phyloP scores from a whole-genome alignment of 2,329 filamentous ascomycete genomes.

The Aureobasidium sp. region DNA sequence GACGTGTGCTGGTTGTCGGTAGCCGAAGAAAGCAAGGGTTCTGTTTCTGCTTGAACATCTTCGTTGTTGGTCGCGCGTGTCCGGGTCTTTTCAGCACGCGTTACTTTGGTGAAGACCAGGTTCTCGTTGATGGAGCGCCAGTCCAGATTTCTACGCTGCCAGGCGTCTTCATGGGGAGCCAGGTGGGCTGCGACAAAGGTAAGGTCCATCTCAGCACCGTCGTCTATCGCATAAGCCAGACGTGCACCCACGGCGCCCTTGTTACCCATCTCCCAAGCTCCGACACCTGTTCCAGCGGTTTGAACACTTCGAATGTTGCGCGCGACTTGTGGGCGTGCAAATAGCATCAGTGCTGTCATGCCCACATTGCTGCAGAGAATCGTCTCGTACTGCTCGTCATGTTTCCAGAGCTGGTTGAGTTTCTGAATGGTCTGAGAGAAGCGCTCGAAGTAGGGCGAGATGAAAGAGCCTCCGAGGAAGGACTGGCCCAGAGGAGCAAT shows the following conservation, averaged over 20 bases:
- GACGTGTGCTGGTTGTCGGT: conserved; percentile 34
- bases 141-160: conserved; percentile 70
- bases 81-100: conserved; percentile 10
- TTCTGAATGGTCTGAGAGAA: conserved; percentile 57
- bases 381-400: conserved; percentile 59
- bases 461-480: conserved; percentile 75
- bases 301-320: conserved; percentile 57
- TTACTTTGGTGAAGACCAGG: conserved; percentile 56
- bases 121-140: conserved; percentile 78
- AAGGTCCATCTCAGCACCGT: conserved; percentile 49
- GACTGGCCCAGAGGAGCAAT: conserved; percentile 74
- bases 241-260: conserved; percentile 85
- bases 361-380: conserved; percentile 68
- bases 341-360: conserved; percentile 84
- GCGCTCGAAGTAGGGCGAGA: conserved; percentile 65
- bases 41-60: conserved; percentile 18
- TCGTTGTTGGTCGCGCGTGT: conserved; percentile 11
- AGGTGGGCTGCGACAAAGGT: conserved; percentile 87
- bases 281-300: conserved; percentile 76
- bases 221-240: conserved; percentile 50
- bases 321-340: conserved; percentile 55
- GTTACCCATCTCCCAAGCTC: conserved; percentile 82
- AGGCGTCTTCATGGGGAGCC: conserved; percentile 75
- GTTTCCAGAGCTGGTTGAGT: conserved; percentile 37
- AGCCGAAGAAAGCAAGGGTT: conserved; percentile 26